These are phyloP conservation scores for Claviceps arundinis DNA, from an alignment of 2,329 filamentous ascomycete species.

Conservation along the genomic window DNA sequence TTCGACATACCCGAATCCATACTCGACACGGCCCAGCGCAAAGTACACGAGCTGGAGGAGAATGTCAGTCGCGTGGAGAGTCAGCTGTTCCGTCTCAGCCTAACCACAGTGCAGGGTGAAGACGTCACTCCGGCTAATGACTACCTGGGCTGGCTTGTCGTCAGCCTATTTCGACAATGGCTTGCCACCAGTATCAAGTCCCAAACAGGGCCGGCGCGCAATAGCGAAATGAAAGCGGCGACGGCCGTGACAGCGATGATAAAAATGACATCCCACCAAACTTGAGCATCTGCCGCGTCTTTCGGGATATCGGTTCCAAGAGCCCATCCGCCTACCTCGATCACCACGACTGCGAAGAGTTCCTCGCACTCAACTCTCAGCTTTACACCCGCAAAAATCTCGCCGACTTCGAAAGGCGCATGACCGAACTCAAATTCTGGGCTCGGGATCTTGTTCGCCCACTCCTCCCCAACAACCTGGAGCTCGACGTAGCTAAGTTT, in stretches of 20 bases:
- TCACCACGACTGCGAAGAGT: slow-evolving; percentile 82
- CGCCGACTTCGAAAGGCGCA: slow-evolving; percentile 68
- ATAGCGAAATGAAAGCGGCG: slow-evolving; percentile 16
- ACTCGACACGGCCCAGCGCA: slow-evolving; percentile 85
- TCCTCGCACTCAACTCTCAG: slow-evolving; percentile 71
- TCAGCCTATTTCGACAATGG: slow-evolving; percentile 85
- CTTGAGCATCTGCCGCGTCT: slow-evolving; percentile 56
- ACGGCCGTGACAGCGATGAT: too few species aligned
- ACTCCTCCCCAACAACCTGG: slow-evolving; percentile 71
- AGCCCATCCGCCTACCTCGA: slow-evolving; percentile 50
- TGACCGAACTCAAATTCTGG: slow-evolving; percentile 78
- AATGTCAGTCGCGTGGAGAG: slow-evolving; percentile 67
- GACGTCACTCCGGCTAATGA: slow-evolving; percentile 65
- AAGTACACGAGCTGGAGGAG: slow-evolving; percentile 84
- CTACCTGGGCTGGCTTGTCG: slow-evolving; percentile 80
- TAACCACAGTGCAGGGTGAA: slow-evolving; percentile 70
- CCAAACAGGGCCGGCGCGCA: slow-evolving; percentile 30
- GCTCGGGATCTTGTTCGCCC: slow-evolving; percentile 74
- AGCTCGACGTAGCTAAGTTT: slow-evolving; percentile 51
- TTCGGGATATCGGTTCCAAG: slow-evolving; percentile 58
- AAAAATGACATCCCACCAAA: slow-evolving; percentile 27
- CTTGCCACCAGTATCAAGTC: slow-evolving; percentile 80
- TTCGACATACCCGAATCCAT: slow-evolving; percentile 61
- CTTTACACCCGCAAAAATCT: slow-evolving; percentile 80
- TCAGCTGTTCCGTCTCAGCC: slow-evolving; percentile 65